Evolutionary conservation across 768 basidiomycete genomes (phyloP), one percentile per base, ranked within the genome.

Genomic region (Serendipita sp.): DNA sequence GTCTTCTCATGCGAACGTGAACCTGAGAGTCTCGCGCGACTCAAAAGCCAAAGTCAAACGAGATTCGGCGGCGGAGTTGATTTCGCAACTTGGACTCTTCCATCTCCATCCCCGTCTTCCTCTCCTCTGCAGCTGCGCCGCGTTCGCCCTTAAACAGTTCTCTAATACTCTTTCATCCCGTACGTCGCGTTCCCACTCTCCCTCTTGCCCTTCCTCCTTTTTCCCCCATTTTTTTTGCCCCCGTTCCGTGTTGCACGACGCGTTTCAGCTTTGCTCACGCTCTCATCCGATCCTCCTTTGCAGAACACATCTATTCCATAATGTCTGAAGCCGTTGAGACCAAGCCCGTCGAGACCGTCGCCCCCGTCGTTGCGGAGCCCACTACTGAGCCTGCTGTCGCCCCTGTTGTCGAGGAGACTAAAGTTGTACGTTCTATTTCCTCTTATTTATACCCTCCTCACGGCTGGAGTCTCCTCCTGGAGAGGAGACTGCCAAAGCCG

Each of bases 301-400:
- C 80, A 79, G 74, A 77, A 76, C 73, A 76, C 77, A 76, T 45
- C 41, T 48, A 73, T 78, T 76, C 77, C 77, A 83, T 89, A 89
- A 91, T 92, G 88, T 90, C 89, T 80, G 81, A 65, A 41, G 65
- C 65, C 54, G 65, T 58, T 44, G 65, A 65, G 48, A 34, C 30
- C 23, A 65, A 65, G 65, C 51, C 65, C 41, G 48, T 36, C 16
- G 65, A 56, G 54, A 32, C 51, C 38, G 65, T 47, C 63, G 63
- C 63, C 34, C 41, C 63, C 63, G 44, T 44, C 51, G 35, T 30
- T 30, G 34, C 28, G 13, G 44, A 23, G 66, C 65, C 72, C 1
- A 72, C 77, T 67, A 70, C 73, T 58, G 72, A 75, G 41, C 56
- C 76, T 46, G 75, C 77, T 66, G 72, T 70, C 41, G 75, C 75